Evolutionary conservation across 2,329 filamentous ascomycete genomes (phyloP), one percentile per base, ranked within the genome.

Genomic region (Didymella pomorum): DNA sequence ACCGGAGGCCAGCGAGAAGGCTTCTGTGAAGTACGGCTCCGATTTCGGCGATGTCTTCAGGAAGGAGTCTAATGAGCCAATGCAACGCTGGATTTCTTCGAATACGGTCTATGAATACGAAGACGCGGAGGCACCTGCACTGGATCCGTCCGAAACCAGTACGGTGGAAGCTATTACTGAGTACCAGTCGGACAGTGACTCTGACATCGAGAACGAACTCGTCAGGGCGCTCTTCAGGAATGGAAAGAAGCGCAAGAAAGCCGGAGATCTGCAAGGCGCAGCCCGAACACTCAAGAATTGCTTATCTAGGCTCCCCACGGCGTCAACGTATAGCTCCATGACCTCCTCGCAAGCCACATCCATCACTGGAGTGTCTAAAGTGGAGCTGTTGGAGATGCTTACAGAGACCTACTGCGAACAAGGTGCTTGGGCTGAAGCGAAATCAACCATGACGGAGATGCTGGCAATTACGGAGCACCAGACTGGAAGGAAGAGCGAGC

Each of bases 61-160:
- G 10, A 62, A 43, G 28, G 58, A 59, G 2, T 48, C 62, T 3
- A 67, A 66, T 12, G 63, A 65, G 28, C 52, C 63, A 0, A 64
- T 70, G 62, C 45, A 63, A 35, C 62, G 66, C 28, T 69, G 61
- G 65, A 65, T 68, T 16, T 55, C 61, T 18, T 66, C 66, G 18
- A 64, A 63, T 26, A 65, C 64, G 6, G 57, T 68, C 9, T 65
- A 70, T n/a, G 68, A 70, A 44, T 64, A 50, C 33, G 63, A 66
- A 28, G 54, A 64, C 26, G 31, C 56, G 16, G 61, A 62, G 42
- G 56, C 52, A 14, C 51, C 61, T 14, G 42, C 54, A 7, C 45
- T 46, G 1, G 56, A 60, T 26, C 62, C 60, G 4, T 57, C 60
- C 1, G 66, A 65, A 37, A 28, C 64, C 6, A 65, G 60, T 31